phyloP scores from a whole-genome alignment of 1,284 basidiomycete genomes.

The Cystobasidium sp. region DNA sequence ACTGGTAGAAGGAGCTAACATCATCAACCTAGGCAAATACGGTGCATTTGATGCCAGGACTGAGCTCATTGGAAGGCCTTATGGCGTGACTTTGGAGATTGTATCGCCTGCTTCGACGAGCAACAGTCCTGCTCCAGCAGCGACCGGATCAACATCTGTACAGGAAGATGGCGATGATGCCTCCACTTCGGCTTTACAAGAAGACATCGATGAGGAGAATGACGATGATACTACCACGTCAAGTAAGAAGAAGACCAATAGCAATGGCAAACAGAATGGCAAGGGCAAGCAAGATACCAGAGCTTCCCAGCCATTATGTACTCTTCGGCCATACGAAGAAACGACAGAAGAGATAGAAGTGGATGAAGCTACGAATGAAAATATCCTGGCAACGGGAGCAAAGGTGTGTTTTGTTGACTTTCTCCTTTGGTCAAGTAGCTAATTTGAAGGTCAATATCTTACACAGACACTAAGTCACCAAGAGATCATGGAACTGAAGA shows the following conservation, averaged over 20 bases:
- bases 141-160: constrained; percentile 5
- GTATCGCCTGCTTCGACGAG: constrained; percentile 49
- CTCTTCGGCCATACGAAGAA: constrained; percentile 15
- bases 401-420: constrained; percentile 67
- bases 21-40: constrained; percentile 70
- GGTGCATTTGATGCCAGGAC: constrained; percentile 69
- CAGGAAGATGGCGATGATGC: constrained; percentile 4
- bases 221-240: neutral
- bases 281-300: neutral
- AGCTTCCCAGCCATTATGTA: constrained; percentile 8
- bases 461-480: constrained; percentile 38
- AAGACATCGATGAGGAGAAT: neutral
- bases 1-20: constrained; percentile 66
- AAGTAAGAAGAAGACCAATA: constrained; percentile 16
- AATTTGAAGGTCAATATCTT: neutral
- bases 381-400: constrained; percentile 73
- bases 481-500: constrained; percentile 62
- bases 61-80: constrained; percentile 72
- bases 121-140: neutral
- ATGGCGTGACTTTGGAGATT: constrained; percentile 78
- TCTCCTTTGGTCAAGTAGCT: neutral
- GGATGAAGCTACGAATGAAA: constrained; percentile 83
- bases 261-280: neutral
- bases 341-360: constrained; percentile 60
- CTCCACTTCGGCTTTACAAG: too few relatives aligned